Percentiles rank a stretch among this genome's conserved stretches.
Conservation (phyloP, 148 eudicot species). For the Dianthus caryophyllus region DNA sequence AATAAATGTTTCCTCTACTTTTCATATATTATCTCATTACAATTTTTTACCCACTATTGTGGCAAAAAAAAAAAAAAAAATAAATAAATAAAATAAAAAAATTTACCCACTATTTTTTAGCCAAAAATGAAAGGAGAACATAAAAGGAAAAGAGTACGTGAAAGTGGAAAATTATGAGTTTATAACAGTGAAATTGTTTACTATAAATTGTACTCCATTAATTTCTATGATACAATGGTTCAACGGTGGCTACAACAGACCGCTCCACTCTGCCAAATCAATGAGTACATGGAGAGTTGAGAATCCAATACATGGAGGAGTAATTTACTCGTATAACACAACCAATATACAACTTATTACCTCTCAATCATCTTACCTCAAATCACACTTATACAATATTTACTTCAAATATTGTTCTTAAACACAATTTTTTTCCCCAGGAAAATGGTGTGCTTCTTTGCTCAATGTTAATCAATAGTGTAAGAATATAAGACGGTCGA, state of each 20-base stretch:
- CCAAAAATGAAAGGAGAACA: no score
- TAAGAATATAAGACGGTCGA: not conserved
- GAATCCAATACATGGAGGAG: not conserved
- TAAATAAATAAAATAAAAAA: no score
- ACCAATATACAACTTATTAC: slow-evolving; percentile 14
- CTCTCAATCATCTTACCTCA: slow-evolving; percentile 10
- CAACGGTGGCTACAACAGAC: slow-evolving; percentile 1
- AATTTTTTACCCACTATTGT: no score
- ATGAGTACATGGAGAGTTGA: not conserved
- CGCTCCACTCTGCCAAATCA: not conserved
- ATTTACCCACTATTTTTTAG: no score
- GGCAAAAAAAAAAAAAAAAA: no score
- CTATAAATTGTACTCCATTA: not conserved
- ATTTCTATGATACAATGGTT: not conserved
- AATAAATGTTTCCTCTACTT: no score
- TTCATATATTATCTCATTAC: no score
- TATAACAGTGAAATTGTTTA: not conserved
- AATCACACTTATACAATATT: slow-evolving; percentile 15
- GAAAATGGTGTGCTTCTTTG: not conserved
- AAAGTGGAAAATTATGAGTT: no score
- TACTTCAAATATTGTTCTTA: slow-evolving; percentile 9
- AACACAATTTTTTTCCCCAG: not conserved
- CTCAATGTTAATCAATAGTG: not conserved
- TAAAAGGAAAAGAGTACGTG: no score
- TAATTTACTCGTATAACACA: slow-evolving; percentile 2